A percentile compares a stretch with the other conserved stretches of the same genome.
Evolutionary conservation across 116 monocot species (phyloP).

Genomic region (Zostera marina): DNA sequence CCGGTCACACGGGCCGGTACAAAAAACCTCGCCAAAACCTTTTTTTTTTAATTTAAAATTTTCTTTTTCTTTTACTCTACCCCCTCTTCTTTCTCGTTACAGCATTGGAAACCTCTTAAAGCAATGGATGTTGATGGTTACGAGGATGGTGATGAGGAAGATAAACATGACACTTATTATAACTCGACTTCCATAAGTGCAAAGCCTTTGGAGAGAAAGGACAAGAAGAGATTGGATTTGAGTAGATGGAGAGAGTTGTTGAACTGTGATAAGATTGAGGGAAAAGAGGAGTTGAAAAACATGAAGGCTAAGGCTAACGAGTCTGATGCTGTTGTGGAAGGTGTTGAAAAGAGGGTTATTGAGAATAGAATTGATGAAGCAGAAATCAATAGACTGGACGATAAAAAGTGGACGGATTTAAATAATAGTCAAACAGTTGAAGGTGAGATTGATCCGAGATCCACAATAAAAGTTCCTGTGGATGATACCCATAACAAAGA

Average conservation of each 20-base stretch:
- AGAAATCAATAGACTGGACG: not conserved
- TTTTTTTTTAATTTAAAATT: not conserved
- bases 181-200: conserved; percentile 22
- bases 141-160: conserved; percentile 30
- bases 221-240: conserved; percentile 62
- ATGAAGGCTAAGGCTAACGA: not conserved
- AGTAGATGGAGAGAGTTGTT: conserved; percentile 50
- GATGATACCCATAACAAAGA: not conserved
- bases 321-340: conserved; percentile 26
- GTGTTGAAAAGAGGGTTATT: conserved; percentile 16
- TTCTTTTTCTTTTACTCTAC: not conserved
- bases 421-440: not conserved
- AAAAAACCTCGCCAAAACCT: not conserved
- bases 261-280: not conserved
- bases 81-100: not conserved
- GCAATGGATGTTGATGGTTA: not conserved
- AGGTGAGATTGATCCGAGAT: not conserved
- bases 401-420: not conserved
- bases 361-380: too few species aligned
- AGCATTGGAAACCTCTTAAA: conserved; percentile 50
- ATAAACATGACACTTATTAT: conserved; percentile 25
- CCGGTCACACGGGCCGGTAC: conserved; percentile 93
- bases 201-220: conserved; percentile 29
- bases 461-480: not conserved
- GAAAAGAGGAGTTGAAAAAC: not conserved